Percentiles rank a stretch among this genome's conserved stretches.
phyloP scores from a whole-genome alignment of 331 rosid genomes.

The Quercus phellos region DNA sequence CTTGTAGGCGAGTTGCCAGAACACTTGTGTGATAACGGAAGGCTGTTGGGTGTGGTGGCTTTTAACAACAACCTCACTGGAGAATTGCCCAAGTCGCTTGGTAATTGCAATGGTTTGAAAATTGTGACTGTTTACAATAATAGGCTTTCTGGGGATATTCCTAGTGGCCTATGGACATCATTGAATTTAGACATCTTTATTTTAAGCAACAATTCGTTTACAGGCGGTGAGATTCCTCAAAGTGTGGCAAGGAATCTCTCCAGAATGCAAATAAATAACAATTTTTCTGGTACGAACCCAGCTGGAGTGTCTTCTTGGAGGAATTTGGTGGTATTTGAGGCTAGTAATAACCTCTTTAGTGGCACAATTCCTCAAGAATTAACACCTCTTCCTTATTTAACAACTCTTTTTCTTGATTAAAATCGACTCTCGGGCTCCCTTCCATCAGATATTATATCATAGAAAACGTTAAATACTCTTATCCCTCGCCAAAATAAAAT shows the following conservation, averaged over 20 bases:
- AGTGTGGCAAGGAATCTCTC: conserved; percentile 34
- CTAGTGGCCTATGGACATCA: conserved; percentile 56
- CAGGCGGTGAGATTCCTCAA: conserved; percentile 62
- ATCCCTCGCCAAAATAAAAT: conserved; percentile 49
- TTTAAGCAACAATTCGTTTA: conserved; percentile 45
- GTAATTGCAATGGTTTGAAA: conserved; percentile 43
- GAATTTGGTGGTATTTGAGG: no score
- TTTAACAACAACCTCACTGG: conserved; percentile 48
- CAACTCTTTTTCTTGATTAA: conserved; percentile 41
- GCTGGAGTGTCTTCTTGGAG: background rate
- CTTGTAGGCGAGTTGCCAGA: conserved; percentile 56
- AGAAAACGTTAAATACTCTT: conserved; percentile 39
- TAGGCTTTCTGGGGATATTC: conserved; percentile 52
- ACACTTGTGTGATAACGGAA: conserved; percentile 46
- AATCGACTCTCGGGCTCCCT: conserved; percentile 51
- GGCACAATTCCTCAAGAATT: conserved; percentile 47
- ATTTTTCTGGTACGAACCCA: conserved; percentile 58
- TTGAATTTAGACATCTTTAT: conserved; percentile 41
- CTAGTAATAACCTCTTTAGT: no score
- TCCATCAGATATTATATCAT: conserved; percentile 50
- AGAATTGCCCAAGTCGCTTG: conserved; percentile 57
- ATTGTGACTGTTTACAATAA: conserved; percentile 31
- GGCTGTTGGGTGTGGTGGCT: conserved; percentile 34
- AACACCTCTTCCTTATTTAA: conserved; percentile 39
- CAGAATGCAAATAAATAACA: background rate